phyloP scores from a whole-genome alignment of 225 moss, liverwort and hornwort species.

The Polytrichum commune region DNA sequence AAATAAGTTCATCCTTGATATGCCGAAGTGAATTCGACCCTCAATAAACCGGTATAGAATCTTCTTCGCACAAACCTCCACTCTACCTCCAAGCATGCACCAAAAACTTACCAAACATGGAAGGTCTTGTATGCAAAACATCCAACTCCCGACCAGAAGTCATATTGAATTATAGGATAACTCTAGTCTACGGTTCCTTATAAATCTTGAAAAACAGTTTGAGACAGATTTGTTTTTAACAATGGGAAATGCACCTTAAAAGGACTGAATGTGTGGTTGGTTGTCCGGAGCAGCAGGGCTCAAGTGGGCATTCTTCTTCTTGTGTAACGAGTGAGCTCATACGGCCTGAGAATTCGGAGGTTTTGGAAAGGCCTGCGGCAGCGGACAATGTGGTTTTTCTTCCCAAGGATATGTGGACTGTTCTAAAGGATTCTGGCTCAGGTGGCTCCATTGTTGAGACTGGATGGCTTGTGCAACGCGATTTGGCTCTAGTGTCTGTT shows the following conservation, averaged over 20 bases:
- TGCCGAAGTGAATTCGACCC: no score
- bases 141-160: no score
- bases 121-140: no score
- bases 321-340: constrained; percentile 31
- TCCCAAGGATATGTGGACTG: constrained; percentile 71
- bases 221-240: not conserved
- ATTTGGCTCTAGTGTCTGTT: constrained; percentile 44
- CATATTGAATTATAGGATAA: no score
- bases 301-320: constrained; percentile 10
- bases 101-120: no score
- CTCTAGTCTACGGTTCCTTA: not conserved
- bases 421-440: constrained; percentile 25
- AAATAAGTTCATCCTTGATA: no score
- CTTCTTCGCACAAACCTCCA: no score
- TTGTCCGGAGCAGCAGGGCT: not conserved
- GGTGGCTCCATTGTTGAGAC: constrained; percentile 56
- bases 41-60: no score
- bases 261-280: constrained; percentile 9
- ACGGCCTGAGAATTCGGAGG: constrained; percentile 4
- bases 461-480: constrained; percentile 72
- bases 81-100: no score
- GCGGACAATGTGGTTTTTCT: constrained; percentile 38
- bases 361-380: constrained; percentile 27
- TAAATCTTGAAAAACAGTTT: not conserved
- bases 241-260: constrained; percentile 7